Evolutionary conservation across 441 rosid genomes (phyloP).

Genomic region (Omphalea diandra): DNA sequence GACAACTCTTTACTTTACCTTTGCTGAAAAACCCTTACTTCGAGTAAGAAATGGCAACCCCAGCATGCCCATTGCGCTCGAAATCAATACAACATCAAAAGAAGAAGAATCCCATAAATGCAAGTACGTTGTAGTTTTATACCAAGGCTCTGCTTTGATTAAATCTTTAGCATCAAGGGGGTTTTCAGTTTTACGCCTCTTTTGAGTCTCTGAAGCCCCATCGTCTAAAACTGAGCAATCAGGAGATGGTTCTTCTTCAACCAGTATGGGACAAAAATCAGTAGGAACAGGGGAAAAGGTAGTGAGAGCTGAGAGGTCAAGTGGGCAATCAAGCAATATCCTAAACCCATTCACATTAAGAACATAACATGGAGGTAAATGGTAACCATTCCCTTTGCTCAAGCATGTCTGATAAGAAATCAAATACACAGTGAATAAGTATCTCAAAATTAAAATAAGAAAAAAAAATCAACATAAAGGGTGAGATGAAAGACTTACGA

Average conservation of each 20-base stretch:
- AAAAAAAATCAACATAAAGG: background rate
- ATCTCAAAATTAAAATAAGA: background rate
- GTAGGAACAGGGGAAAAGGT: conserved; percentile 62
- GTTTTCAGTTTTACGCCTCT: conserved; percentile 43
- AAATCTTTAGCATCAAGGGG: conserved; percentile 44
- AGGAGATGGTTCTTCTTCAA: conserved; percentile 33
- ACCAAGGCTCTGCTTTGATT: conserved; percentile 70
- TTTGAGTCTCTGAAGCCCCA: conserved; percentile 26
- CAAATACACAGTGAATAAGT: background rate
- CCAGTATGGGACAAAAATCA: conserved; percentile 12
- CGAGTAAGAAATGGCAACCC: conserved; percentile 77
- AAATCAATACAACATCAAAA: conserved; percentile 67
- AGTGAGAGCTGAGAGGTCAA: conserved; percentile 66
- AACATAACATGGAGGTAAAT: conserved; percentile 68
- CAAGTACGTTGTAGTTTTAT: conserved; percentile 58
- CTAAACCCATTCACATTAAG: conserved; percentile 62
- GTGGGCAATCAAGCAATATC: conserved; percentile 55
- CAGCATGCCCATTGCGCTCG: conserved; percentile 73
- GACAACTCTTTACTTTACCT: conserved; percentile 40
- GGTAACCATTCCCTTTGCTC: no score
- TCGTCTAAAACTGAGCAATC: conserved; percentile 23
- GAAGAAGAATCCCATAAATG: conserved; percentile 82
- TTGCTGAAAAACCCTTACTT: conserved; percentile 57
- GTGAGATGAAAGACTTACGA: conserved; percentile 42
- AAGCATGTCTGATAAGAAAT: conserved; percentile 67